Conservation (phyloP, 2,329 filamentous ascomycete genomes). For the Hypoxylon sp. region DNA sequence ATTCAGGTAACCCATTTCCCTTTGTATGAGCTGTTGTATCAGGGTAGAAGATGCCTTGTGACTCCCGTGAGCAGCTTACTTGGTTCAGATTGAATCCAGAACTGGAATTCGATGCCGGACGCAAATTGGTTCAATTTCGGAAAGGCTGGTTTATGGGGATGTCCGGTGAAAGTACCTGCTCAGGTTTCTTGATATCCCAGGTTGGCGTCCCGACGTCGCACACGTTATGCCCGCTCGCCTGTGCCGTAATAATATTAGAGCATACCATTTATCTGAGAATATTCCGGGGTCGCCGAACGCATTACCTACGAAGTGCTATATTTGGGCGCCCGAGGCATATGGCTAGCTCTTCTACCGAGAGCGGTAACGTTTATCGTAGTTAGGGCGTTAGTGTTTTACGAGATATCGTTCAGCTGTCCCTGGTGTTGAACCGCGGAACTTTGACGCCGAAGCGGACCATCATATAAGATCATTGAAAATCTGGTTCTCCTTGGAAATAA, state of each 20-base stretch:
- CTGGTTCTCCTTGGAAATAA: not conserved
- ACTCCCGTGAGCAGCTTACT: not conserved
- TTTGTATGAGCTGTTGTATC: not conserved
- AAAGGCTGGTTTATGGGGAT: slow-evolving; percentile 18
- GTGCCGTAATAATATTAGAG: too few relatives aligned
- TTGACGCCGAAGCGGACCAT: not conserved
- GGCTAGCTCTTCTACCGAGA: too few relatives aligned
- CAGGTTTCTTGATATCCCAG: not conserved
- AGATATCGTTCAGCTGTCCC: not conserved
- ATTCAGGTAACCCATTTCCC: not conserved
- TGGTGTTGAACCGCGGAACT: not conserved
- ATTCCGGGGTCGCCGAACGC: not conserved
- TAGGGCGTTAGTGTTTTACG: not conserved
- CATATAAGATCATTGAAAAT: not conserved
- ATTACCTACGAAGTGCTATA: not conserved
- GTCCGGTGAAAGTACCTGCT: slow-evolving; percentile 7
- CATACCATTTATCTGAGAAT: not conserved
- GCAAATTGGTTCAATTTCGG: not conserved
- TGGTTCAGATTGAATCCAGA: not conserved
- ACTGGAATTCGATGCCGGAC: not conserved
- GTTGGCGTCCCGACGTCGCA: slow-evolving; percentile 4
- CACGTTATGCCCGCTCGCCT: not conserved
- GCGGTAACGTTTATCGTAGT: too few relatives aligned
- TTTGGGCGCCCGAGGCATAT: too few relatives aligned
- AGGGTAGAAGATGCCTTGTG: not conserved